phyloP scores from a whole-genome alignment of 257 asterid species.

The Jacaranda copaia region DNA sequence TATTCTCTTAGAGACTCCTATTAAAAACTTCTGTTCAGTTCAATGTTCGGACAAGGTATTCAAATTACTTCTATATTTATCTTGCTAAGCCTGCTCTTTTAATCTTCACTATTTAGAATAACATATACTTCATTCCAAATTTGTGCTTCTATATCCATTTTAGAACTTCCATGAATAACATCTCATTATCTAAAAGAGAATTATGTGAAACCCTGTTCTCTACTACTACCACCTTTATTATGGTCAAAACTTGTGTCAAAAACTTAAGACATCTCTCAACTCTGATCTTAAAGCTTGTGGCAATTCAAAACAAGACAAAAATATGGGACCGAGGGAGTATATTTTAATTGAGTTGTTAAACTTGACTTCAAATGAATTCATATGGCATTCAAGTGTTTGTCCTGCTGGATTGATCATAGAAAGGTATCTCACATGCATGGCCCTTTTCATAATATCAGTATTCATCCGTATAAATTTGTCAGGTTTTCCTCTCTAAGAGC shows the following conservation, averaged over 20 bases:
- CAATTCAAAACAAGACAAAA: not conserved
- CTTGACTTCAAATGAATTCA: slow-evolving; percentile 32
- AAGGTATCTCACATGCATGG: slow-evolving; percentile 7
- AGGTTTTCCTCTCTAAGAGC: not conserved
- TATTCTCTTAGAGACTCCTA: slow-evolving; percentile 33
- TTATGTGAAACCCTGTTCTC: slow-evolving; percentile 18
- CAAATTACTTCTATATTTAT: slow-evolving; percentile 11
- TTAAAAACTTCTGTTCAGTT: not conserved
- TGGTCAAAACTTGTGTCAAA: too few species aligned
- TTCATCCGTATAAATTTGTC: not conserved
- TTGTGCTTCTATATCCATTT: slow-evolving; percentile 16
- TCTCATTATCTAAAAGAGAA: slow-evolving; percentile 11
- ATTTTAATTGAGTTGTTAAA: not conserved
- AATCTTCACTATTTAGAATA: slow-evolving; percentile 6
- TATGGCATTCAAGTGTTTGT: not conserved
- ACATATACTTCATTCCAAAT: not conserved
- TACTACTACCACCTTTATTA: not conserved
- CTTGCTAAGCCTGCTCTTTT: slow-evolving; percentile 14
- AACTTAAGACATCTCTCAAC: not conserved
- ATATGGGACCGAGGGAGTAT: not conserved
- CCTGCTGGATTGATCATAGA: not conserved
- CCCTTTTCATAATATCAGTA: slow-evolving; percentile 9
- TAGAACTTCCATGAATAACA: slow-evolving; percentile 3
- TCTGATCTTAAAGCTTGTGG: slow-evolving; percentile 1
- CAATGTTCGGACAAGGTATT: not conserved